Percentiles rank a stretch among this genome's conserved stretches.
phyloP scores from a whole-genome alignment of 371 early-diverging fungal genomes.

The Dentiscutata heterogama region DNA sequence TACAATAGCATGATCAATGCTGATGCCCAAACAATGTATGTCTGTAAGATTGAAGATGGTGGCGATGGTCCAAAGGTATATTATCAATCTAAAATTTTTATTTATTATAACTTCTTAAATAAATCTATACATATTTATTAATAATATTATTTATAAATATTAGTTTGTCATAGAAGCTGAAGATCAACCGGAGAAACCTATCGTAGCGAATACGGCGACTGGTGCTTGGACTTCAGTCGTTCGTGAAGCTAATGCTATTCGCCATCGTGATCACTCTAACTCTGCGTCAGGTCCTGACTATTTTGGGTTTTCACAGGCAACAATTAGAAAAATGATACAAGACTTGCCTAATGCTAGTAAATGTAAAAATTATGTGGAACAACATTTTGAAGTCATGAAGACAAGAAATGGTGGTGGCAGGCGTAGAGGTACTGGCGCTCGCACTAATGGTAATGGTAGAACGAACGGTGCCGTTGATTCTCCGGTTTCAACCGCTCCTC shows the following conservation, averaged over 20 bases:
- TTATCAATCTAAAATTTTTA: neutral
- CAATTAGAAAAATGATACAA: conserved; percentile 91
- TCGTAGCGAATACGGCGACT: conserved; percentile 83
- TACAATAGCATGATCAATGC: conserved; percentile 86
- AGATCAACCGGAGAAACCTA: conserved; percentile 69
- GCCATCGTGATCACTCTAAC: conserved; percentile 81
- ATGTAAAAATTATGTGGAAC: conserved; percentile 79
- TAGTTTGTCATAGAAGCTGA: conserved; percentile 84
- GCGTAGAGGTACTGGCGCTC: conserved; percentile 16
- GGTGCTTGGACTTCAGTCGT: conserved; percentile 93
- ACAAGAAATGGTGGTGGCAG: conserved; percentile 38
- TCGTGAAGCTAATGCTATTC: conserved; percentile 78
- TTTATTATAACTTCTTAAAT: too few species aligned
- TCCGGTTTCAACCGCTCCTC: neutral
- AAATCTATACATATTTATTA: neutral
- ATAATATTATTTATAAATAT: conserved; percentile 6
- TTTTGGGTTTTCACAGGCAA: conserved; percentile 90
- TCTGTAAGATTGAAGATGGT: conserved; percentile 84
- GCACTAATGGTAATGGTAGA: neutral
- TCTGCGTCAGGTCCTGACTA: conserved; percentile 93
- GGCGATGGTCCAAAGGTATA: conserved; percentile 77
- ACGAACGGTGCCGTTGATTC: neutral
- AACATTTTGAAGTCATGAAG: conserved; percentile 65
- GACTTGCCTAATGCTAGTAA: conserved; percentile 80
- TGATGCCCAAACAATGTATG: conserved; percentile 75